Evolutionary conservation across 331 rosid species (phyloP), one percentile per base, ranked within the genome.

Genomic region (Stylosanthes scabra): DNA sequence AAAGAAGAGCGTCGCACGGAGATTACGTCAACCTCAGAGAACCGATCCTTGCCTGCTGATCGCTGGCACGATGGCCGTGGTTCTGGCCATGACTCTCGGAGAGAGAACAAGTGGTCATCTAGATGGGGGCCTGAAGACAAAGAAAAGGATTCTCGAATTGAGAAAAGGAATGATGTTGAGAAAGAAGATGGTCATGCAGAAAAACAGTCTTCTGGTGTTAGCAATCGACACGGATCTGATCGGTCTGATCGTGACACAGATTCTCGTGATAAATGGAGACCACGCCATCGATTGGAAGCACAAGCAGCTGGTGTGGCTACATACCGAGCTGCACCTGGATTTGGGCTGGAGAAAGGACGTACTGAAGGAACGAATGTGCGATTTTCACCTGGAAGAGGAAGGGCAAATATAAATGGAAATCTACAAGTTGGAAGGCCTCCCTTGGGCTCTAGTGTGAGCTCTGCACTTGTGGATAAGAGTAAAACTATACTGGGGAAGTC

Each of bases 71-170:
- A 86, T 74, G 66, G 78, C 66, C 88, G 88, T 34, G 86, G 83
- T 66, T 75, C 83, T 73, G 70, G 79, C 34, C 82, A 83, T 83
- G 95, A 89, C 51, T 59, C 91, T 51, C 74, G 90, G 70, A 84
- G 95, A 63, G 95, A 89, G 81, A 89, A 69, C 74, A 89, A 89
- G 88, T 89, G 95, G 95, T 84, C 95, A 46, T 86, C 95, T 66
- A 86, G 95, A 78, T 89, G 95, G 95, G 95, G 95, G 66, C 95
- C 95, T 67, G 95, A 89, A 76, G 95, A 89, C 57, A 89, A 86
- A 77, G 95, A 89, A 65, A 89, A 86, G 83, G 91, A 89, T 41
- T 60, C 88, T 40, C 86, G 91, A 61, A 66, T 54, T 64, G 95
- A 83, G 68, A 89, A 85, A 74, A 88, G 66, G 83, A 79, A 55